Base-by-base conservation (phyloP, 169 alveolate species). In the Cyclospora cayetanensis region DNA sequence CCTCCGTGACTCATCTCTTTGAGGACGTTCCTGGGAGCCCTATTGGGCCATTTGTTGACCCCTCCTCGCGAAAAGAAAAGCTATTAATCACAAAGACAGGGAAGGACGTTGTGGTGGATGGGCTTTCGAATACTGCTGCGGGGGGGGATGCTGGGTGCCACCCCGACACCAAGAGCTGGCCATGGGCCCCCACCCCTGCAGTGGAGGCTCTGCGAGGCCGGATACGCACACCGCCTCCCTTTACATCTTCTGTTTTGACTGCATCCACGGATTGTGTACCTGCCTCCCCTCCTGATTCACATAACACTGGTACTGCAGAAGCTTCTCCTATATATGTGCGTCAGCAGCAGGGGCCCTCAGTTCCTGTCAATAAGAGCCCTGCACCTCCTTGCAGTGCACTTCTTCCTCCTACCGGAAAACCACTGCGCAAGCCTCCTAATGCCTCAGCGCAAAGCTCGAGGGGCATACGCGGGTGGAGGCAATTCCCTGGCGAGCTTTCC, bases 101-200 rank as follows among this genome's bases (percentile, higher is more conserved):
- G 29, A 70, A 39, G 83, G 46, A 4, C 83, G 35, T 53, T 39
- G 4, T 7, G 3, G 27, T 15, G 83, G 53, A 53, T 25, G 31
- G 15, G 60, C 60, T 46, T 46, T 7, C 7, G 60, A 46, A 46
- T 11, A 46, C n/a, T n/a, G n/a, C n/a, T n/a, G n/a, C n/a, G n/a
- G n/a, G n/a, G n/a, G n/a, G n/a, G n/a, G n/a, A n/a, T n/a, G n/a
- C n/a, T n/a, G n/a, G 60, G 60, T 11, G 60, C 7, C 60, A 46
- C n/a, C 50, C 34, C 50, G 22, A 29, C 15, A 4, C 27, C n/a
- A 7, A 53, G 34, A 15, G 53, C 83, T 70, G 27, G 50, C 27
- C 83, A 2, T 70, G 83, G 83, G 77, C 77, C 35, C 41, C 22
- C 11, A 65, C 43, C 77, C 77, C 77, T 70, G n/a, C n/a, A n/a